Conservation (phyloP, 176 grass and related monocot genomes). For the Neostapfia colusana region DNA sequence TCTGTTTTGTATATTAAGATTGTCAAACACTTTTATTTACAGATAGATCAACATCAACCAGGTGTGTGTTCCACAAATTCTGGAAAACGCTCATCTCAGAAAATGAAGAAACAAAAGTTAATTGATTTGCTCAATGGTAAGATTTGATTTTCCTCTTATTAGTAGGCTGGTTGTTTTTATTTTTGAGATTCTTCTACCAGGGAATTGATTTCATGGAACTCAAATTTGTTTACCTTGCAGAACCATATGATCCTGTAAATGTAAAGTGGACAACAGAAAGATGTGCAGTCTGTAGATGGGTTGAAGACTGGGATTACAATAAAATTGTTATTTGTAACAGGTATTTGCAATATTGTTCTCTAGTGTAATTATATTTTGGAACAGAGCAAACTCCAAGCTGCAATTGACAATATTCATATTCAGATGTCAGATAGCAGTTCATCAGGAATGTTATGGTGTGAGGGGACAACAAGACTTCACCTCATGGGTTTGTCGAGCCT, state of each 20-base stretch:
- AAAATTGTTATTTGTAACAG: constrained; percentile 98
- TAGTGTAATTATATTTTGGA: constrained; percentile 12
- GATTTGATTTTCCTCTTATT: constrained; percentile 17
- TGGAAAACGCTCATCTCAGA: constrained; percentile 70
- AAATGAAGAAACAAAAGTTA: constrained; percentile 90
- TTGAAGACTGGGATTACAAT: constrained; percentile 99
- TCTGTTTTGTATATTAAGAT: constrained; percentile 12
- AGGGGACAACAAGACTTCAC: constrained; percentile 86
- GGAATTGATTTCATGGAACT: constrained; percentile 10
- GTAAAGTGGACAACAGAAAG: constrained; percentile 97
- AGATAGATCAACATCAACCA: constrained; percentile 82
- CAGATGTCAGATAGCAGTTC: constrained; percentile 99
- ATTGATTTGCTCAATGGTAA: constrained; percentile 81
- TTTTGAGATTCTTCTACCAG: constrained; percentile 24
- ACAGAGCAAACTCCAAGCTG: constrained; percentile 20
- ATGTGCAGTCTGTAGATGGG: constrained; percentile 99
- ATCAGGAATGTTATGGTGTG: constrained; percentile 98
- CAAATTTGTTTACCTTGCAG: constrained; percentile 47
- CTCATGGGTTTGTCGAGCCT: constrained; percentile 92
- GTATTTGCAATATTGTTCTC: constrained; percentile 42
- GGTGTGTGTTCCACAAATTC: constrained; percentile 48
- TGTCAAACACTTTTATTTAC: constrained; percentile 40
- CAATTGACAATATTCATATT: constrained; percentile 36
- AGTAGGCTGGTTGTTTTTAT: background rate
- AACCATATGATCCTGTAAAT: constrained; percentile 88